Evolutionary conservation across 495 filamentous ascomycete genomes (phyloP).

Genomic region (Choiromyces venosus): DNA sequence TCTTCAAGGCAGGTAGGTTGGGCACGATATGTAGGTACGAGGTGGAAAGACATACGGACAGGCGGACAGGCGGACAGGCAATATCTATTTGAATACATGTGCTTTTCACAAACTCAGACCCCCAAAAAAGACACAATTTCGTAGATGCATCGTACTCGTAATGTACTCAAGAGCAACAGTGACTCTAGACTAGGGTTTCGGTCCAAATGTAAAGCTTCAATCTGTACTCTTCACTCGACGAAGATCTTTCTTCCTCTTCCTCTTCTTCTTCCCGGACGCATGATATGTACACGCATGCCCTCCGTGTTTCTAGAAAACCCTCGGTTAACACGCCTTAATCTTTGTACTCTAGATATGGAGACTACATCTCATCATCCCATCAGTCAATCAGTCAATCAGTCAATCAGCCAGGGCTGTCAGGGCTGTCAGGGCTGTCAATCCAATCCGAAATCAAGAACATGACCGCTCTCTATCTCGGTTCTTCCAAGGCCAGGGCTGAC

Average conservation of each 20-base stretch:
- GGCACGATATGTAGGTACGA: not conserved
- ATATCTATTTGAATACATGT: not conserved
- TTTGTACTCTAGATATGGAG: not conserved
- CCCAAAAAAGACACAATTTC: not conserved
- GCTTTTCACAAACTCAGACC: not conserved
- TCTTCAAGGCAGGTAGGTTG: not conserved
- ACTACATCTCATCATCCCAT: not conserved
- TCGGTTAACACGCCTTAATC: not conserved
- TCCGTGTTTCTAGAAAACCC: slow-evolving; percentile 1
- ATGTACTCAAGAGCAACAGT: not conserved
- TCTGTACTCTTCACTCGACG: not conserved
- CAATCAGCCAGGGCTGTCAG: not conserved
- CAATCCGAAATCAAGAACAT: not conserved
- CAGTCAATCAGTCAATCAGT: not conserved
- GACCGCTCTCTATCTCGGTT: not conserved
- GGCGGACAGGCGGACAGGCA: not conserved
- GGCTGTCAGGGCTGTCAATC: not conserved
- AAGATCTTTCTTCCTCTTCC: not conserved
- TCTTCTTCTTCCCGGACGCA: not conserved
- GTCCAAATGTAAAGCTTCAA: not conserved
- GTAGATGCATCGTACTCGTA: not conserved
- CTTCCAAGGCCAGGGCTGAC: not conserved
- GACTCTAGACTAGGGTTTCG: not conserved
- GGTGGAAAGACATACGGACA: not conserved
- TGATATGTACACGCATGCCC: not conserved